A percentile compares a stretch with the other conserved stretches of the same genome.
Evolutionary conservation across 2,329 filamentous ascomycete genomes (phyloP).

Genomic region (Neopestalotiopsis clavispora): DNA sequence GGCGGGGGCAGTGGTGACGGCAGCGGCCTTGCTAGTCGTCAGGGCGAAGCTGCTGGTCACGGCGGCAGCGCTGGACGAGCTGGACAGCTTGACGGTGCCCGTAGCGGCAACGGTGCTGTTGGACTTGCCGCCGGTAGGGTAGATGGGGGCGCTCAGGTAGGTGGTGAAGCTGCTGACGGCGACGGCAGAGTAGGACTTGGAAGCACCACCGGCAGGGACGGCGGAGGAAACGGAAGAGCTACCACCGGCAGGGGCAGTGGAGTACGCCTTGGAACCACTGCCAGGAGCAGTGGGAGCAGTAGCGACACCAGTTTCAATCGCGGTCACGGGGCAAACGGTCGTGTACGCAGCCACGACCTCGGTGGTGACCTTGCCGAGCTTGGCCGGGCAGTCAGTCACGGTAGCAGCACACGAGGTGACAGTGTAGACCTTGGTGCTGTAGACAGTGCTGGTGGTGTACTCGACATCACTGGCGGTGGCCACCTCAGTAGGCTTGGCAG

Average conservation of each 20-base stretch:
- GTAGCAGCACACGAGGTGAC: conserved; percentile 37
- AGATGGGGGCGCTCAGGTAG: conserved; percentile 62
- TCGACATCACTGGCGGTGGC: conserved; percentile 4
- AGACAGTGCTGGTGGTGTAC: conserved; percentile 31
- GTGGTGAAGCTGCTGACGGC: conserved; percentile 52
- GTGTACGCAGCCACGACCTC: conserved; percentile 49
- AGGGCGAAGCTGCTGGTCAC: conserved; percentile 1
- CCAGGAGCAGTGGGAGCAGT: not conserved
- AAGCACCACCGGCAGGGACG: conserved; percentile 45
- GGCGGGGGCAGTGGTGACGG: not conserved
- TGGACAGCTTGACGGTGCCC: conserved; percentile 49
- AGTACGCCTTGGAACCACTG: not conserved
- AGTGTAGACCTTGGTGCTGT: conserved; percentile 39
- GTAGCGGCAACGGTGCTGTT: conserved; percentile 66
- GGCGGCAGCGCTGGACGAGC: not conserved
- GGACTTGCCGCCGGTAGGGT: conserved; percentile 74
- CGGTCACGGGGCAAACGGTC: conserved; percentile 48
- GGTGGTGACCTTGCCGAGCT: conserved; percentile 46
- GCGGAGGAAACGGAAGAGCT: conserved; percentile 7
- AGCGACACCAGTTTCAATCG: conserved; percentile 23
- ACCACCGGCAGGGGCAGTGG: conserved; percentile 14
- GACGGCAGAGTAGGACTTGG: conserved; percentile 30
- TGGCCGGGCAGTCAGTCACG: conserved; percentile 43
- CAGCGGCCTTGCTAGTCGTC: not conserved
- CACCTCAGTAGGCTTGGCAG: not conserved